These are phyloP conservation scores for Fomitiporia mediterranea DNA, from an alignment of 1,284 basidiomycete genomes.

Conservation along the genomic window DNA sequence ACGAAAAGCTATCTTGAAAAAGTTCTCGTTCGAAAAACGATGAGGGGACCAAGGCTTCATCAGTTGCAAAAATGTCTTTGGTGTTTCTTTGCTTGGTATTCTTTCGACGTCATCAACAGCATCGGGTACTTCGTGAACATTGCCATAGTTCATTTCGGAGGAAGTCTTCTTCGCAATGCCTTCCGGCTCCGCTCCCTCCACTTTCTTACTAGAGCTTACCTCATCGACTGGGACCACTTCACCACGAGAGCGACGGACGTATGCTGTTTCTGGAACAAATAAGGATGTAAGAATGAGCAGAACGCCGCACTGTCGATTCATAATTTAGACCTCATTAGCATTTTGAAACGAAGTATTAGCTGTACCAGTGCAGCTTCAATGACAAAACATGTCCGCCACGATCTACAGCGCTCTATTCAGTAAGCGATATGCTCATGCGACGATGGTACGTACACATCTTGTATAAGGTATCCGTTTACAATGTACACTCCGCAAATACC, in stretches of 20 bases:
- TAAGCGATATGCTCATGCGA: background rate
- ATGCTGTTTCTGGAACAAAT: slow-evolving; percentile 22
- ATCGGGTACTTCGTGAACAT: background rate
- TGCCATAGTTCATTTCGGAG: background rate
- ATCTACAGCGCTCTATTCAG: slow-evolving; percentile 1
- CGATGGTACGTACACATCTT: slow-evolving; percentile 20
- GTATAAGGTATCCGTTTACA: slow-evolving; percentile 22
- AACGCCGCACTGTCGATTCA: slow-evolving; percentile 13
- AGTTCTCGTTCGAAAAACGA: slow-evolving; percentile 16
- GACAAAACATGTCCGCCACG: slow-evolving; percentile 22
- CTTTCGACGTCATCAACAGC: background rate
- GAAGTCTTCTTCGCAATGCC: background rate
- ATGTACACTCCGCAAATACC: slow-evolving; percentile 22
- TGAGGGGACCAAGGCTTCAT: slow-evolving; percentile 15
- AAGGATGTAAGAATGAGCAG: slow-evolving; percentile 20
- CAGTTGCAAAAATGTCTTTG: slow-evolving; percentile 6
- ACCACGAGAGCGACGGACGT: slow-evolving; percentile 2
- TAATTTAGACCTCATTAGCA: background rate
- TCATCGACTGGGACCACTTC: background rate
- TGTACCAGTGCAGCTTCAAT: slow-evolving; percentile 20
- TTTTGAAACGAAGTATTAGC: background rate
- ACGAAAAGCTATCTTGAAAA: slow-evolving; percentile 16
- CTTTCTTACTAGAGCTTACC: background rate
- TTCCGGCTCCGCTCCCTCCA: background rate
- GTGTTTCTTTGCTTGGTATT: slow-evolving; percentile 4